phyloP scores from a whole-genome alignment of 2,329 filamentous ascomycete species.

The Talaromyces marneffei region DNA sequence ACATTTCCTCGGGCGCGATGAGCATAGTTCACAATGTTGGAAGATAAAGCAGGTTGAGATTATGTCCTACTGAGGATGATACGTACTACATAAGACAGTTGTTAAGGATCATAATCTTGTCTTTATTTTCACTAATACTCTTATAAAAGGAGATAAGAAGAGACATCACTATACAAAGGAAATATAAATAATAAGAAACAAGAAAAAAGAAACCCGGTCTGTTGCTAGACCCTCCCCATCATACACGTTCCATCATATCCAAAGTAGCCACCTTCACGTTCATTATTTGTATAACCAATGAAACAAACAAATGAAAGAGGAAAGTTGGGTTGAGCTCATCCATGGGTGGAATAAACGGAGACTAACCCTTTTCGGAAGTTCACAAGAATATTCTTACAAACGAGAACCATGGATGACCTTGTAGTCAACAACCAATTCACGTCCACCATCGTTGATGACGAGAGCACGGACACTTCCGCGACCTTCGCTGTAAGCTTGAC shows the following conservation, averaged over 20 bases:
- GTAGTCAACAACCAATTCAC: constrained; percentile 96
- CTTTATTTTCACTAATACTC: constrained; percentile 7
- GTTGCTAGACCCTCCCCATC: constrained; percentile 4
- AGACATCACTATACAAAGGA: constrained; percentile 17
- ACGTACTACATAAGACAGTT: neutral
- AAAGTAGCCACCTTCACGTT: neutral
- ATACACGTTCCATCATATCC: constrained; percentile 15
- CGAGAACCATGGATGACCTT: constrained; percentile 78
- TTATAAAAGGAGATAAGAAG: neutral
- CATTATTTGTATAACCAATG: neutral
- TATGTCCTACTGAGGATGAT: no score
- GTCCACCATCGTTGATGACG: constrained; percentile 87
- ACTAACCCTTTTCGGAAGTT: constrained; percentile 12
- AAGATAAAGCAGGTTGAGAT: neutral
- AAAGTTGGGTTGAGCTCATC: neutral
- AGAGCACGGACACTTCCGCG: constrained; percentile 91
- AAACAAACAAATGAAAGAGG: constrained; percentile 2
- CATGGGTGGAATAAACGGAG: constrained; percentile 2
- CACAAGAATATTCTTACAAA: constrained; percentile 6
- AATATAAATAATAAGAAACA: constrained; percentile 10
- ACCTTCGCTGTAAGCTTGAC: constrained; percentile 79
- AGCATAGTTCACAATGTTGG: neutral
- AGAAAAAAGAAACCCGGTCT: neutral
- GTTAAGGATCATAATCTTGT: constrained; percentile 2
- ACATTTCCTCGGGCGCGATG: neutral